Base-by-base conservation (phyloP, 495 filamentous ascomycete species). In the Neurospora pannonica region DNA sequence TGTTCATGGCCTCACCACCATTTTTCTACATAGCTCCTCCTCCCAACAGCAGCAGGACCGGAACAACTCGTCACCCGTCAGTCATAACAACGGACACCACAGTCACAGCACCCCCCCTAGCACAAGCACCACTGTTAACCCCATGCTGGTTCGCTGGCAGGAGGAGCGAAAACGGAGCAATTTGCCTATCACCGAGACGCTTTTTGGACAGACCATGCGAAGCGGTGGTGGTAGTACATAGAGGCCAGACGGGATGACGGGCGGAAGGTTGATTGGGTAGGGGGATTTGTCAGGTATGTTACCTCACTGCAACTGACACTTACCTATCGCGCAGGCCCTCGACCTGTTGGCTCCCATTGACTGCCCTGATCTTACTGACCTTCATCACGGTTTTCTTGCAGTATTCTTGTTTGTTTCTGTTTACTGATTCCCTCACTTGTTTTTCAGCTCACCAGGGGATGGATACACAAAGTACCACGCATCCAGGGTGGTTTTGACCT, bases 151-250 rank as follows among this genome's bases (percentile, higher is more conserved):
- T 46, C 75, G 74, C 39, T 86, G 83, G 83, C 76, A 74, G 36
- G 78, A 75, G 34, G 82, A 86, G 74, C 79, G 78, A 31, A 72
- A 78, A 43, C 80, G 76, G 10, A 78, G 74, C 21, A 81, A 83
- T n/a, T 81, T 86, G 60, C 79, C 84, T 67, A 79, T 84, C 72
- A 82, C 62, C 74, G 84, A 86, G 77, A 79, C 75, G 10, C 76
- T 82, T 46, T 70, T 77, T 67, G 28, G 54, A 8, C 54, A 67
- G 54, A 6, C 54, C 54, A 67, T 0, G 28, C 2, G 31, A 1
- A 34, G 28, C 28, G 28, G 54, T 4, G 7, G 28, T 67, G 28
- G 54, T 67, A 60, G 71, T 8, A 72, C 13, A 72, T 71, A 69
- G 28, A 36, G 54, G 15, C 28, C 15, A 34, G 54, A 19, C 15